Evolutionary conservation across 176 grass and related monocot genomes (phyloP).

Genomic region (Eragrostis nindensis): DNA sequence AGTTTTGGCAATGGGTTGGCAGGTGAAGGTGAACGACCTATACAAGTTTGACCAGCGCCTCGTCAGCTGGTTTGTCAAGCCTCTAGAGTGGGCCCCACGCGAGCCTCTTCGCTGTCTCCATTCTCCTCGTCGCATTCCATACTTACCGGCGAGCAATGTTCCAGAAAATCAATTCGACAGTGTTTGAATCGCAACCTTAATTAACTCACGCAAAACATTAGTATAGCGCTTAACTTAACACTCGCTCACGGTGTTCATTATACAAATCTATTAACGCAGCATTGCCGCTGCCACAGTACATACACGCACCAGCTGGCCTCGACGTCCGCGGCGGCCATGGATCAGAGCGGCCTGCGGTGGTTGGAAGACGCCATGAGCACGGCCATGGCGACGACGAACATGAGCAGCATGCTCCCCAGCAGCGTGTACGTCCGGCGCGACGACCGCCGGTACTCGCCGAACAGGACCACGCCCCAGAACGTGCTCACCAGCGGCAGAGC

Average conservation of each 20-base stretch:
- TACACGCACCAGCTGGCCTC: too few species aligned
- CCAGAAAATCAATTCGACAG: background rate
- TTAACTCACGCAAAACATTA: too few species aligned
- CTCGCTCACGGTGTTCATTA: background rate
- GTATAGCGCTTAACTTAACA: too few species aligned
- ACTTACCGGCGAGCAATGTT: too few species aligned
- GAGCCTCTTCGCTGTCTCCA: too few species aligned
- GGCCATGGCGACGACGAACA: slow-evolving; percentile 81
- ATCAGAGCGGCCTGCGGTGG: slow-evolving; percentile 57
- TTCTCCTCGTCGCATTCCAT: background rate
- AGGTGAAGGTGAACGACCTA: too few species aligned
- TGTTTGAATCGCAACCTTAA: background rate
- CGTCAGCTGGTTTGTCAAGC: too few species aligned
- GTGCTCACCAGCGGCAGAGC: slow-evolving; percentile 82
- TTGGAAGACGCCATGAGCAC: slow-evolving; percentile 89
- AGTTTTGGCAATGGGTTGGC: too few species aligned
- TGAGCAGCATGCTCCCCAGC: slow-evolving; percentile 75
- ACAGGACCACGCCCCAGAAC: slow-evolving; percentile 69
- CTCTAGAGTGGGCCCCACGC: too few species aligned
- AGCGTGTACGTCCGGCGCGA: slow-evolving; percentile 67
- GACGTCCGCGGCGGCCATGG: too few species aligned
- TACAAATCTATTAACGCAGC: background rate
- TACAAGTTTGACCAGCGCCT: too few species aligned
- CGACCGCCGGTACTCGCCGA: slow-evolving; percentile 67
- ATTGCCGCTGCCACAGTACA: too few species aligned